Conservation (phyloP, 176 grass and related monocot species). For the Carex littledalei region DNA sequence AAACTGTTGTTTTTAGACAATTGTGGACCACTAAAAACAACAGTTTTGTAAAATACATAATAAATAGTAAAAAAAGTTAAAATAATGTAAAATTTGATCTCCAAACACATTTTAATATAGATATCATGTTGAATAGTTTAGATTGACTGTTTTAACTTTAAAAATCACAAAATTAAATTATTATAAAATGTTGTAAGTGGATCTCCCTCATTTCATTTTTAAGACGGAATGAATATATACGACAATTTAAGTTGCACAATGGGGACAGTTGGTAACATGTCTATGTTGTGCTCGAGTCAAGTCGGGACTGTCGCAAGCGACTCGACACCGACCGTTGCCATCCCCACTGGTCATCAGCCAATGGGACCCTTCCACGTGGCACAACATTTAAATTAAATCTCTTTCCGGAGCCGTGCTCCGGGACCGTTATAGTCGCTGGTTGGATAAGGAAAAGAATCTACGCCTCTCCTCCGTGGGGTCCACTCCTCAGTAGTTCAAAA, state of each 20-base stretch:
- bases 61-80: too few relatives aligned
- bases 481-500: not conserved
- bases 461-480: not conserved
- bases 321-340: not conserved
- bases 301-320: not conserved
- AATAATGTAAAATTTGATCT: too few relatives aligned
- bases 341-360: not conserved
- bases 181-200: too few relatives aligned
- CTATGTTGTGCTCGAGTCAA: not conserved
- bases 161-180: too few relatives aligned
- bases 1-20: too few relatives aligned
- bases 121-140: too few relatives aligned
- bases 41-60: too few relatives aligned
- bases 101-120: too few relatives aligned
- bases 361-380: not conserved
- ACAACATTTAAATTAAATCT: not conserved
- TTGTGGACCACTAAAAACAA: too few relatives aligned
- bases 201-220: too few relatives aligned
- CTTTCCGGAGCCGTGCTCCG: not conserved
- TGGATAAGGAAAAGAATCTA: not conserved
- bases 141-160: too few relatives aligned
- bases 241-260: not conserved
- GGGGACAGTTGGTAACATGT: conserved; percentile 13
- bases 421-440: not conserved
- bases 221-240: not conserved